phyloP scores from a whole-genome alignment of 1,284 basidiomycete genomes.

The Ceratobasidium sp. region DNA sequence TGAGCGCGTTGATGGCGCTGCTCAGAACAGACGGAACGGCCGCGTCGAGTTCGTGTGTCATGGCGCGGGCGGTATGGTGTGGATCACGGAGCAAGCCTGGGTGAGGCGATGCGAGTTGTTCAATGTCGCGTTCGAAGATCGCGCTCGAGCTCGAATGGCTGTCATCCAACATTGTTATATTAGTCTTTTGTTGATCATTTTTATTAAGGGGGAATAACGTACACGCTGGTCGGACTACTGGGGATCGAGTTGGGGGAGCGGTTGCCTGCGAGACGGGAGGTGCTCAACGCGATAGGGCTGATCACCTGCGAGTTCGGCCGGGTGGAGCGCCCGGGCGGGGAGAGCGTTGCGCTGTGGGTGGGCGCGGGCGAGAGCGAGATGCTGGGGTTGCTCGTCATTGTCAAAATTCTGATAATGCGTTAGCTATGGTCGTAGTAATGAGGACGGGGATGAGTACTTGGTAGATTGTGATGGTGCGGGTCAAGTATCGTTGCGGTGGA shows the following conservation, averaged over 20 bases:
- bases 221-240: conserved; percentile 39
- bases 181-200: not conserved
- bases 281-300: conserved; percentile 38
- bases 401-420: not conserved
- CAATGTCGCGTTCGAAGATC: conserved; percentile 49
- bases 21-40: conserved; percentile 44
- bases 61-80: conserved; percentile 46
- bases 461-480: not conserved
- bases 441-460: conserved; percentile 8
- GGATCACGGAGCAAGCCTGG: conserved; percentile 15
- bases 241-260: conserved; percentile 38
- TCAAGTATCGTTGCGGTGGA: conserved; percentile 12
- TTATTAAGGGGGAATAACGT: no score
- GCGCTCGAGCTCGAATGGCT: conserved; percentile 47
- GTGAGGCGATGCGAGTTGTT: conserved; percentile 25
- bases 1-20: conserved; percentile 44
- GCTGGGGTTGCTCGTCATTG: conserved; percentile 37
- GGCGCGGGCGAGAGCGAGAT: conserved; percentile 38
- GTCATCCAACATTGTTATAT: not conserved
- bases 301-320: conserved; percentile 37
- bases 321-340: conserved; percentile 13
- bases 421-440: not conserved
- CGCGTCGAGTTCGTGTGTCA: conserved; percentile 45
- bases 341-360: conserved; percentile 3
- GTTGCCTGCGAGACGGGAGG: conserved; percentile 25